These are phyloP conservation scores for Neonectria neomacrospora DNA, from an alignment of 2,329 filamentous ascomycete species.

Conservation along the genomic window DNA sequence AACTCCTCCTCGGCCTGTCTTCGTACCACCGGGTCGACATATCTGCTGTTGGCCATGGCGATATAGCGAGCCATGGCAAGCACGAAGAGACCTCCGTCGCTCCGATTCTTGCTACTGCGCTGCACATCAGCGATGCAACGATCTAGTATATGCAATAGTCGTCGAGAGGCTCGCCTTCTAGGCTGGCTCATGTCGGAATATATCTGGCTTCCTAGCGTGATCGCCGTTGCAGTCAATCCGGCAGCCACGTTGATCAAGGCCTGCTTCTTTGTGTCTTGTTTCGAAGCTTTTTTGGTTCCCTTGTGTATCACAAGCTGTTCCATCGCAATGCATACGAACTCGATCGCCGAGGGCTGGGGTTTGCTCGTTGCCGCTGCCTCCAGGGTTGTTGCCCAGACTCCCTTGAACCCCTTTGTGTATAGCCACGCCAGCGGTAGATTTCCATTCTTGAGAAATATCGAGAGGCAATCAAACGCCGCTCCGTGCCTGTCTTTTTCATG, in stretches of 20 bases:
- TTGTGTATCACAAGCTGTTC: constrained; percentile 34
- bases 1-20: constrained; percentile 38
- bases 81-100: constrained; percentile 37
- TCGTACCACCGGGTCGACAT: constrained; percentile 30
- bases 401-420: constrained; percentile 38
- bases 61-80: constrained; percentile 45
- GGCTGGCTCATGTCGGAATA: constrained; percentile 5
- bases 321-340: constrained; percentile 42
- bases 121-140: constrained; percentile 35
- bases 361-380: constrained; percentile 39
- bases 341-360: constrained; percentile 35
- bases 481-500: constrained; percentile 19
- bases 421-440: constrained; percentile 41
- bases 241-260: constrained; percentile 47
- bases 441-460: constrained; percentile 33
- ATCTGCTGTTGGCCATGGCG: constrained; percentile 30
- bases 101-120: constrained; percentile 18
- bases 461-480: constrained; percentile 40
- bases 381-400: constrained; percentile 42
- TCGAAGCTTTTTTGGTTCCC: constrained; percentile 4
- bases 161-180: constrained; percentile 36
- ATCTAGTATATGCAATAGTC: constrained; percentile 43
- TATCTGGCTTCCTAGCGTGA: constrained; percentile 29
- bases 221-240: constrained; percentile 44
- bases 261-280: constrained; percentile 35